A percentile compares a stretch with the other conserved stretches of the same genome.
Evolutionary conservation across 2,329 filamentous ascomycete genomes (phyloP).

Genomic region (Leptographium wingfieldii): DNA sequence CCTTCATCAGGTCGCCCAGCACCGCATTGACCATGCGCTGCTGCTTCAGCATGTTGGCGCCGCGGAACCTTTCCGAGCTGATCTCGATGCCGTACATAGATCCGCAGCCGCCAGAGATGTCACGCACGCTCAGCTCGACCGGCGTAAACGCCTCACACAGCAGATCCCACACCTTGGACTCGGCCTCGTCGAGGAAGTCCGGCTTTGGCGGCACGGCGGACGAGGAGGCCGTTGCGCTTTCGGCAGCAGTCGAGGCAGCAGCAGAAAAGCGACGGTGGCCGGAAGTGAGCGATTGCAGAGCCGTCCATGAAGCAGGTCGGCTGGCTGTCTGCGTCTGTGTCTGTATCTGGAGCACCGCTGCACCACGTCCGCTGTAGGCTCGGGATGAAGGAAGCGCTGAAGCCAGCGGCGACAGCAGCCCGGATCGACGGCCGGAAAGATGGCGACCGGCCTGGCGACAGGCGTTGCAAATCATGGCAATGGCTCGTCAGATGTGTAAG

Average conservation of each 20-base stretch:
- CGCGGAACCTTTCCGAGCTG: constrained; percentile 56
- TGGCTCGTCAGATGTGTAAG: not conserved
- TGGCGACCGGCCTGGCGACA: not conserved
- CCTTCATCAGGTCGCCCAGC: constrained; percentile 62
- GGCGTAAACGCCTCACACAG: constrained; percentile 37
- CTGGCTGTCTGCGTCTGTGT: not conserved
- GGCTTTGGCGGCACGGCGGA: constrained; percentile 22
- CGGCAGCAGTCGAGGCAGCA: not conserved
- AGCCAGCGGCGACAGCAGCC: not conserved
- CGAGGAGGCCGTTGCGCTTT: too few relatives aligned
- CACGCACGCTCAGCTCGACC: constrained; percentile 51
- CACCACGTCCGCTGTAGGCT: not conserved
- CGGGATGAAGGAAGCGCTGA: not conserved
- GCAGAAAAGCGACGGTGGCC: not conserved
- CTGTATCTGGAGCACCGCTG: not conserved
- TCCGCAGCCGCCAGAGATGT: constrained; percentile 73
- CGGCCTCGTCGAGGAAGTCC: constrained; percentile 39
- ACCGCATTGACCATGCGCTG: constrained; percentile 68
- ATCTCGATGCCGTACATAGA: constrained; percentile 82
- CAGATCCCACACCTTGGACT: constrained; percentile 45
- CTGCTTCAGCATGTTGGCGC: constrained; percentile 63
- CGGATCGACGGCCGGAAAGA: not conserved
- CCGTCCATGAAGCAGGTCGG: not conserved
- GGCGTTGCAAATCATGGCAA: not conserved
- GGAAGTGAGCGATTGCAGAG: not conserved